Conservation (phyloP, 1,139 yeast species). For the Pneumocystis carinii region DNA sequence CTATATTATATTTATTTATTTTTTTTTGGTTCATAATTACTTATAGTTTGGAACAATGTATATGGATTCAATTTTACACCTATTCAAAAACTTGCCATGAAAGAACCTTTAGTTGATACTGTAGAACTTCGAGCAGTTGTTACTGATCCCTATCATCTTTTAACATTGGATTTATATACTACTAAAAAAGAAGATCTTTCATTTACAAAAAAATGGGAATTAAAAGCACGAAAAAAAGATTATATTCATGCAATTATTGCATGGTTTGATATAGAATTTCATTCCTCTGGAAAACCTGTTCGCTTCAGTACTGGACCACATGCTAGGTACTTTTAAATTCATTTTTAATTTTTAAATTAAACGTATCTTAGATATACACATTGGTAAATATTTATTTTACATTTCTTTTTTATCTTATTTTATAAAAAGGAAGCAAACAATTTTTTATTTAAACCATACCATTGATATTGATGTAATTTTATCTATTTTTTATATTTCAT, state of each 20-base stretch:
- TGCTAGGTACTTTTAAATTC: conserved; percentile 22
- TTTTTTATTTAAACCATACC: conserved; percentile 69
- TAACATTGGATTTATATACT: conserved; percentile 79
- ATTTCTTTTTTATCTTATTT: background rate
- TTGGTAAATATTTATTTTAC: background rate
- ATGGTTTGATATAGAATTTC: conserved; percentile 92
- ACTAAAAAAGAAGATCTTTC: conserved; percentile 71
- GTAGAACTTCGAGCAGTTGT: conserved; percentile 69
- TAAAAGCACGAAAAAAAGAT: conserved; percentile 66
- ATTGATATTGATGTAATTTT: background rate
- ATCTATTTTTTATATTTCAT: background rate
- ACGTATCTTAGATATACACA: background rate
- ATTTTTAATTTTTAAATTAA: background rate
- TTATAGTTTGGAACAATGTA: conserved; percentile 70
- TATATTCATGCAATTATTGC: conserved; percentile 76
- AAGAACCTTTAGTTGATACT: conserved; percentile 87
- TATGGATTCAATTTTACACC: conserved; percentile 90
- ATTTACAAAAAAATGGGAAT: conserved; percentile 49
- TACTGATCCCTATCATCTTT: conserved; percentile 54
- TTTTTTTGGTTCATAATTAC: background rate
- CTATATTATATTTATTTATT: background rate
- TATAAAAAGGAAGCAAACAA: conserved; percentile 85
- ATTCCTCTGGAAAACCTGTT: conserved; percentile 30
- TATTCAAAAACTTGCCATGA: conserved; percentile 58
- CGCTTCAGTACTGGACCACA: conserved; percentile 34